Percentiles rank a stretch among this genome's conserved stretches.
These are phyloP conservation scores for Helicocarpus griseus DNA, from an alignment of 2,329 filamentous ascomycete genomes.

Conservation along the genomic window DNA sequence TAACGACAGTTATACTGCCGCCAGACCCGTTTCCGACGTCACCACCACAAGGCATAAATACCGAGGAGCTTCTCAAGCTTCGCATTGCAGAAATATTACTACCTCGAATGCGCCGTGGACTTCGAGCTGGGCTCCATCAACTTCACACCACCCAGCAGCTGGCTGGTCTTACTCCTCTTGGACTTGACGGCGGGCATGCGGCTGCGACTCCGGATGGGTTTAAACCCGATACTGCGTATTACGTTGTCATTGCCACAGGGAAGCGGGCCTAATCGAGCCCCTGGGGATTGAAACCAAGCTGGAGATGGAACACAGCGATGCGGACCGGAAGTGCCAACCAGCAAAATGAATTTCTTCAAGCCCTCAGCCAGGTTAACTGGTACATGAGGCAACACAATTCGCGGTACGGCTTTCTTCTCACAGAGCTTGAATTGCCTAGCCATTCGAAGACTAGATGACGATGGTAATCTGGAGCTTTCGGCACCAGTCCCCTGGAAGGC, in stretches of 20 bases:
- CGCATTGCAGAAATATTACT: neutral
- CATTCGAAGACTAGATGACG: slow-evolving; percentile 10
- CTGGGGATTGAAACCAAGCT: slow-evolving; percentile 7
- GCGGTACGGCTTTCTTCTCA: slow-evolving; percentile 7
- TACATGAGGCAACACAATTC: slow-evolving; percentile 7
- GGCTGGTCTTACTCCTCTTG: neutral
- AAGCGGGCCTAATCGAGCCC: slow-evolving; percentile 2
- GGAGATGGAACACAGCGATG: slow-evolving; percentile 6
- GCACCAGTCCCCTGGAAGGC: neutral
- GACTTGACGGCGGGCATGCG: neutral
- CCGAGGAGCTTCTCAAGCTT: neutral
- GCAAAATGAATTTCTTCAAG: slow-evolving; percentile 3
- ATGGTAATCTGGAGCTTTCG: slow-evolving; percentile 13
- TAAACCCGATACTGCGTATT: slow-evolving; percentile 4
- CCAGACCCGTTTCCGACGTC: neutral
- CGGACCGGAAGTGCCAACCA: neutral
- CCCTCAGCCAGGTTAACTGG: slow-evolving; percentile 6
- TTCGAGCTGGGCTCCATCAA: neutral
- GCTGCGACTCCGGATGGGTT: neutral
- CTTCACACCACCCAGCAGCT: neutral
- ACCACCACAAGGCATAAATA: neutral
- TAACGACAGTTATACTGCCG: neutral
- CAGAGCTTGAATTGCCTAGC: no score
- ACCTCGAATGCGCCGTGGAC: neutral
- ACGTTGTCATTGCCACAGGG: neutral